A percentile compares a stretch with the other conserved stretches of the same genome.
Conservation (phyloP, 768 basidiomycete species). For the Pulveroboletus sp. region DNA sequence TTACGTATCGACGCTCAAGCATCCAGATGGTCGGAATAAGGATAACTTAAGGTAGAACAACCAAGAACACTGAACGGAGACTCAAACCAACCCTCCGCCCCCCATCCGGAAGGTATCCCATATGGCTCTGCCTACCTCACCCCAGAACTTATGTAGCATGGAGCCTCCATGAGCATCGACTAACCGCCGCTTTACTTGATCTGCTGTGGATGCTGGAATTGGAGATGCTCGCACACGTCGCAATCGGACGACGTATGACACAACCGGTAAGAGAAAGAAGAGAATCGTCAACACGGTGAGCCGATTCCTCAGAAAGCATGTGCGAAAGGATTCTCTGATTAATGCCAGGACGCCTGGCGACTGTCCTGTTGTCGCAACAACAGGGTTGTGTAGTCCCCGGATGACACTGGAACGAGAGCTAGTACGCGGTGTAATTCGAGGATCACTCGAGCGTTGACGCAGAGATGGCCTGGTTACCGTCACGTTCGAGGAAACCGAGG, state of each 20-base stretch:
- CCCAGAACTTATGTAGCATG: slow-evolving; percentile 43
- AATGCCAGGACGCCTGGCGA: slow-evolving; percentile 34
- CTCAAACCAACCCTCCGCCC: slow-evolving; percentile 66
- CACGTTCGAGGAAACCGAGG: slow-evolving; percentile 21
- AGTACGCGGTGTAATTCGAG: slow-evolving; percentile 7
- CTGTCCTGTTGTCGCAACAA: slow-evolving; percentile 14
- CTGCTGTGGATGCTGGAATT: slow-evolving; percentile 40
- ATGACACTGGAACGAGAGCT: slow-evolving; percentile 14
- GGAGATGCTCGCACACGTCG: slow-evolving; percentile 35
- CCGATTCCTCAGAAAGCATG: slow-evolving; percentile 45
- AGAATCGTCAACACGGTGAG: slow-evolving; percentile 43
- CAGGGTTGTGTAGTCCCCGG: slow-evolving; percentile 9
- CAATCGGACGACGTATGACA: slow-evolving; percentile 49
- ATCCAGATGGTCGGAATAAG: slow-evolving; percentile 9
- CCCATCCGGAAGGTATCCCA: slow-evolving; percentile 72
- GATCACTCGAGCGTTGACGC: slow-evolving; percentile 4
- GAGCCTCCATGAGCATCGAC: slow-evolving; percentile 36
- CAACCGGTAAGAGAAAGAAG: slow-evolving; percentile 38
- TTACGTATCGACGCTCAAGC: neutral
- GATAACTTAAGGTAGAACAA: slow-evolving; percentile 12
- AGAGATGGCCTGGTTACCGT: slow-evolving; percentile 22
- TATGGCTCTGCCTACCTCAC: slow-evolving; percentile 47
- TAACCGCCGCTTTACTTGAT: slow-evolving; percentile 54
- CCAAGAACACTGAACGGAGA: neutral
- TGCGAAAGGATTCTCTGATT: slow-evolving; percentile 44